Evolutionary conservation across 495 filamentous ascomycete species (phyloP).

Genomic region (Cercophora samala): DNA sequence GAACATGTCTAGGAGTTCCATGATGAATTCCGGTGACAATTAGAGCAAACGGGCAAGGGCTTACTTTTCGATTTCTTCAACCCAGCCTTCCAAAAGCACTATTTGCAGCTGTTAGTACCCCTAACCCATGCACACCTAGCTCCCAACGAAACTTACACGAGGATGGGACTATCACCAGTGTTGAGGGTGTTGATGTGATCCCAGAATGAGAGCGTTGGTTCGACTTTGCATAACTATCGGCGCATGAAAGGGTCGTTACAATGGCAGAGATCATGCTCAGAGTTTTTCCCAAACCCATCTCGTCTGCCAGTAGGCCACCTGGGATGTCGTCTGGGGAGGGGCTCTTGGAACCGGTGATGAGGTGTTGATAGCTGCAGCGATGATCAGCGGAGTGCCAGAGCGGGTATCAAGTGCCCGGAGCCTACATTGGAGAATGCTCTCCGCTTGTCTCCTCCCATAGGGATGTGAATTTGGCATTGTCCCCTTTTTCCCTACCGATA

Average conservation of each 20-base stretch:
- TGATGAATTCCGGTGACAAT: constrained; percentile 14
- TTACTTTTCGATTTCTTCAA: constrained; percentile 29
- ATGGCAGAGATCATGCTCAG: constrained; percentile 38
- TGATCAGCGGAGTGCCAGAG: background rate
- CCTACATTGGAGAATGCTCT: background rate
- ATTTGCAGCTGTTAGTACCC: background rate
- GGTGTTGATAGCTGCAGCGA: constrained; percentile 4
- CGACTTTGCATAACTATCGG: constrained; percentile 41
- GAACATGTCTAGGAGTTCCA: constrained; percentile 2
- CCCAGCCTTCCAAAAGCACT: constrained; percentile 31
- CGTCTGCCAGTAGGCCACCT: constrained; percentile 42
- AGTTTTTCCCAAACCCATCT: constrained; percentile 49
- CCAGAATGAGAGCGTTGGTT: constrained; percentile 19
- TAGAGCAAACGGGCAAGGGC: constrained; percentile 32
- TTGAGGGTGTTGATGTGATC: constrained; percentile 22
- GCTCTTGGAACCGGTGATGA: constrained; percentile 14
- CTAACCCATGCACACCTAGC: background rate
- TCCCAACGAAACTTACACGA: constrained; percentile 21
- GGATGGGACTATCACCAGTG: constrained; percentile 42
- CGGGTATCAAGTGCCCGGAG: background rate
- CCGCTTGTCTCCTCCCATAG: background rate
- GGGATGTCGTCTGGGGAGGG: background rate
- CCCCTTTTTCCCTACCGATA: background rate
- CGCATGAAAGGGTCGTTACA: constrained; percentile 23
- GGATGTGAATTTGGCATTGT: background rate